Conservation (phyloP, 2,329 filamentous ascomycete species). For the Curvularia eragrostidis region DNA sequence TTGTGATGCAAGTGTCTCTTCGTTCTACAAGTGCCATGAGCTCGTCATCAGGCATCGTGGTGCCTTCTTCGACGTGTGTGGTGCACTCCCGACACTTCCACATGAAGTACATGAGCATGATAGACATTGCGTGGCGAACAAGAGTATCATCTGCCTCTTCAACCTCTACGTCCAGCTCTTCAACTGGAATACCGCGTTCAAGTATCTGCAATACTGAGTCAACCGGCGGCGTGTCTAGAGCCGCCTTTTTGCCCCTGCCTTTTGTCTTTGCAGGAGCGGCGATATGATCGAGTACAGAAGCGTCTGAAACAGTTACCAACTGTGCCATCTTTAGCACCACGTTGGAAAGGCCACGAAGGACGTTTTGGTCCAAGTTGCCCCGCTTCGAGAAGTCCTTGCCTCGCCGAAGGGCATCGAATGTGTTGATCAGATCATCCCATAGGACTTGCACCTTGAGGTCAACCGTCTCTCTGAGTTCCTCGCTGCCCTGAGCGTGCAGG, state of each 20-base stretch:
- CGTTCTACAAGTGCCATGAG: slow-evolving; percentile 63
- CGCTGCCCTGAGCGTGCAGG: slow-evolving; percentile 82
- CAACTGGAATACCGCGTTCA: slow-evolving; percentile 71
- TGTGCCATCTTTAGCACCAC: slow-evolving; percentile 81
- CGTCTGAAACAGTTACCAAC: slow-evolving; percentile 77
- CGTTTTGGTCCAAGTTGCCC: slow-evolving; percentile 69
- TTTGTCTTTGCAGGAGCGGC: slow-evolving; percentile 52
- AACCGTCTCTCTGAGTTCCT: slow-evolving; percentile 85
- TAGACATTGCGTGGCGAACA: slow-evolving; percentile 76
- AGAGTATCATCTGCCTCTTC: slow-evolving; percentile 82
- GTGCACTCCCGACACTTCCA: slow-evolving; percentile 75
- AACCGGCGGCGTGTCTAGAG: slow-evolving; percentile 58
- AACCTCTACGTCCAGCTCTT: slow-evolving; percentile 71
- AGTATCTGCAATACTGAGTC: slow-evolving; percentile 76
- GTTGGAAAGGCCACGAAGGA: slow-evolving; percentile 74
- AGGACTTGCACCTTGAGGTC: slow-evolving; percentile 79
- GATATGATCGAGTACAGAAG: slow-evolving; percentile 72
- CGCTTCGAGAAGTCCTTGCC: slow-evolving; percentile 74
- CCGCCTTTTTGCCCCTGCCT: slow-evolving; percentile 36
- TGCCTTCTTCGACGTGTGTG: slow-evolving; percentile 46
- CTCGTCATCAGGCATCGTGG: slow-evolving; percentile 62
- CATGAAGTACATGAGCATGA: slow-evolving; percentile 88
- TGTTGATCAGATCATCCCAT: slow-evolving; percentile 83
- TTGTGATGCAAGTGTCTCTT: slow-evolving; percentile 60
- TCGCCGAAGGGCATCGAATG: slow-evolving; percentile 72